A percentile compares a stretch with the other conserved stretches of the same genome.
phyloP scores from a whole-genome alignment of 305 asterid species.

The Stenogyne calaminthoides region DNA sequence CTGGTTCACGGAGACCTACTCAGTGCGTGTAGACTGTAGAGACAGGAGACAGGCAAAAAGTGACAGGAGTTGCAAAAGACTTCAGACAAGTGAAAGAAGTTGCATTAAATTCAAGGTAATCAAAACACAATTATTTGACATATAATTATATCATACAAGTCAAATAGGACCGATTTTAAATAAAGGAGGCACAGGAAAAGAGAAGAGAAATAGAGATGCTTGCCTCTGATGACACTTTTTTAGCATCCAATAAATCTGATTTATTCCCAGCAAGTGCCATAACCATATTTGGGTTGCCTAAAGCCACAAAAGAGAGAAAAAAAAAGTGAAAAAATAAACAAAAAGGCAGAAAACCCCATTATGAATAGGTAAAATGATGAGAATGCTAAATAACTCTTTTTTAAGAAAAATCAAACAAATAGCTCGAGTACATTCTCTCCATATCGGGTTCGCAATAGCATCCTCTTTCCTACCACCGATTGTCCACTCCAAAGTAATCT shows the following conservation, averaged over 20 bases:
- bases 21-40: too few relatives aligned
- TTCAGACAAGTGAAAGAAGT: neutral
- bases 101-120: constrained; percentile 12
- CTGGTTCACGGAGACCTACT: too few relatives aligned
- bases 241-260: constrained; percentile 53
- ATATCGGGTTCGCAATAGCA: neutral
- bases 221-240: constrained; percentile 68
- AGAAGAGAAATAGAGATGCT: constrained; percentile 26
- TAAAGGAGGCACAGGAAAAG: neutral
- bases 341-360: neutral
- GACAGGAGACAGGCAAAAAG: neutral
- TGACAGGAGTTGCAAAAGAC: neutral
- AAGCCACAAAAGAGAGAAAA: constrained; percentile 13
- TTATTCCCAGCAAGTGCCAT: constrained; percentile 61
- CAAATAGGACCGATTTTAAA: neutral
- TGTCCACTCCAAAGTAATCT: constrained; percentile 1
- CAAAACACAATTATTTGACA: neutral
- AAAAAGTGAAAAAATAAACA: neutral
- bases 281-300: constrained; percentile 52
- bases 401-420: neutral
- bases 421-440: neutral
- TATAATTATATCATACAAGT: neutral
- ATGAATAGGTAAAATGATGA: neutral
- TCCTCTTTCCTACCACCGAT: too few relatives aligned
- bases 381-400: neutral